Evolutionary conservation across 2,329 filamentous ascomycete genomes (phyloP), one percentile per base, ranked within the genome.

Genomic region (Colletotrichum sp.): DNA sequence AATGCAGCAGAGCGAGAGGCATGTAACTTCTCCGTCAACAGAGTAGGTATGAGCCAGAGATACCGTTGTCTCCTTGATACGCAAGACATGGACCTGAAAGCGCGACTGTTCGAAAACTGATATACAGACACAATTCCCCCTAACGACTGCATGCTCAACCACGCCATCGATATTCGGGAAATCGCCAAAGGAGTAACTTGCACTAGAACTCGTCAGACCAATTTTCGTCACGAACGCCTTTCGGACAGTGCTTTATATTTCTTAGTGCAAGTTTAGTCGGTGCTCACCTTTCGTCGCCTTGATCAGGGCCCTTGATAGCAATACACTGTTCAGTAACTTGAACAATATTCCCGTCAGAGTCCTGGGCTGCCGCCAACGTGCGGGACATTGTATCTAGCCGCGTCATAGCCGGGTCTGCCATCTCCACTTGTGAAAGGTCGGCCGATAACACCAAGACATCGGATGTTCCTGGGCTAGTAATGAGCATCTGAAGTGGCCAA

Each of bases 271-370:
- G 22, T n/a, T 32, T 7, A 39, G 2, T 28, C 39, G 9, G 30
- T 18, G 36, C 25, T 48, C n/a, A 79, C 84, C 78, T 83, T 87
- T 88, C 82, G 85, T 74, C 83, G 81, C 7, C 78, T 78, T 5
- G 81, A 77, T 36, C 28, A 22, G 58, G 30, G 4, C 80, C 82
- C 18, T 86, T 77, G 58, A 90, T 78, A 9, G 86, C 87, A 4
- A 89, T 81, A 22, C 79, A 84, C 34, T 80, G 82, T 69, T 90
- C 88, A 1, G 91, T 93, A 6, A 93, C 84, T 78, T 93, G 92
- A 4, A 91, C 81, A 7, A 89, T 84, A 2, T 80, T 81, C 2
- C 83, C 83, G 5, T 83, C 80, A 7, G 82, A 78, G 13, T 84
- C 79, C 36, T 85, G 83, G 5, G 82, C 80, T 15, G 88, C 85